A percentile compares a stretch with the other conserved stretches of the same genome.
phyloP scores from a whole-genome alignment of 2,329 filamentous ascomycete genomes.

The Monosporascus cannonballus region DNA sequence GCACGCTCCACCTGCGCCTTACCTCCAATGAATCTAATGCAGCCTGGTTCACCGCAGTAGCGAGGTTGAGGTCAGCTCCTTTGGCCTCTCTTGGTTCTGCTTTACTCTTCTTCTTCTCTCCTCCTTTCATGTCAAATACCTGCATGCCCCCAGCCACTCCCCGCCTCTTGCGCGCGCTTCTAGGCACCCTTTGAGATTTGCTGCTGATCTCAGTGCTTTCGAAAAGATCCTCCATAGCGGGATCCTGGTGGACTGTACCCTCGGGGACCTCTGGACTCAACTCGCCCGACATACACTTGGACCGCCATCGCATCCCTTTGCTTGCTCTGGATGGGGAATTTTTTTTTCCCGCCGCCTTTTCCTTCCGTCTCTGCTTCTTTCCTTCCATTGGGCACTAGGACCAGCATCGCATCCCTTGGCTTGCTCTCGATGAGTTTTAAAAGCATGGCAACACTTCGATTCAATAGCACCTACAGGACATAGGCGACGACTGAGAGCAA shows the following conservation, averaged over 20 bases:
- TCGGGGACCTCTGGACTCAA: conserved; percentile 52
- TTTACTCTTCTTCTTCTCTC: too few species aligned
- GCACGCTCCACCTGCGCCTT: too few species aligned
- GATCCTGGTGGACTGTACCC: conserved; percentile 67
- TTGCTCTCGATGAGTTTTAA: too few species aligned
- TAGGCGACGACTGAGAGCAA: neutral
- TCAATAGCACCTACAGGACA: neutral
- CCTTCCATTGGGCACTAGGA: too few species aligned
- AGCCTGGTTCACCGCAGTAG: too few species aligned
- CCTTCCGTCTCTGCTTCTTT: neutral
- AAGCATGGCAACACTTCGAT: too few species aligned
- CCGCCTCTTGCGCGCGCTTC: conserved; percentile 67
- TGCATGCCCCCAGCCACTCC: conserved; percentile 82
- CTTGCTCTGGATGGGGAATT: too few species aligned
- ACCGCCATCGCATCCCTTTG: neutral
- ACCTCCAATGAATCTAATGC: too few species aligned
- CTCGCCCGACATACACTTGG: neutral
- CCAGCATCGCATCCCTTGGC: too few species aligned
- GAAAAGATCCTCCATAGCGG: conserved; percentile 65
- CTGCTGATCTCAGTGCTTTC: conserved; percentile 74
- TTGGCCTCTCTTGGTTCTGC: too few species aligned
- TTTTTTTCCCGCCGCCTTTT: neutral
- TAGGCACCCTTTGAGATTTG: conserved; percentile 68
- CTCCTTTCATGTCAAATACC: conserved; percentile 80
- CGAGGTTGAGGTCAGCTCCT: too few species aligned